These are phyloP conservation scores for Daldinia childiae DNA, from an alignment of 495 filamentous ascomycete species.

Conservation along the genomic window DNA sequence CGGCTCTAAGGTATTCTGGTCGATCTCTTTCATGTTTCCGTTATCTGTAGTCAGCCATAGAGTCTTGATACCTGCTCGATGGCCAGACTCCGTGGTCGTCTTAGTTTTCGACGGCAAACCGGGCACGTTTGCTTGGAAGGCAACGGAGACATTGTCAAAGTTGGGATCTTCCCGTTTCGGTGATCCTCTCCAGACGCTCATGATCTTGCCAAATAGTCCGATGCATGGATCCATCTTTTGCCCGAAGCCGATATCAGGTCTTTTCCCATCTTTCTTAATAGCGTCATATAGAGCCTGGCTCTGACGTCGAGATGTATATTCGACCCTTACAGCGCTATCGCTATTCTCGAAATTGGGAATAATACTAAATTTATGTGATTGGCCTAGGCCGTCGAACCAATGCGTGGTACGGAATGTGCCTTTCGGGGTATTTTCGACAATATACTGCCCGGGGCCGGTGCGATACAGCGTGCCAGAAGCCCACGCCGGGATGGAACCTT, in stretches of 20 bases:
- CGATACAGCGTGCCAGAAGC: constrained; percentile 72
- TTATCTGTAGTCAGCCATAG: constrained; percentile 71
- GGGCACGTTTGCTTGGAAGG: constrained; percentile 66
- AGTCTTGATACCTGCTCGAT: constrained; percentile 51
- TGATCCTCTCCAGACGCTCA: constrained; percentile 58
- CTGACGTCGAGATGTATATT: constrained; percentile 77
- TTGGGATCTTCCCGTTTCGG: constrained; percentile 37
- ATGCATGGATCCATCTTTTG: constrained; percentile 74
- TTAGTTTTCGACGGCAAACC: constrained; percentile 47
- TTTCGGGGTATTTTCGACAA: constrained; percentile 64
- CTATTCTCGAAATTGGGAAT: constrained; percentile 44
- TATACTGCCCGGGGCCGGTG: constrained; percentile 72
- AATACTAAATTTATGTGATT: constrained; percentile 78
- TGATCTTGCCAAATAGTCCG: constrained; percentile 72
- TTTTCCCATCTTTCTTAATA: constrained; percentile 61
- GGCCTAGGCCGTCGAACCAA: constrained; percentile 85
- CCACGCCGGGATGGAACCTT: constrained; percentile 56
- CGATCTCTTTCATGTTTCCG: constrained; percentile 63
- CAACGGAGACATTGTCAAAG: constrained; percentile 66
- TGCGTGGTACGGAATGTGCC: constrained; percentile 67
- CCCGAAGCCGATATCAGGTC: constrained; percentile 64
- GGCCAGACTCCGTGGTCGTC: constrained; percentile 31
- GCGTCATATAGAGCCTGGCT: constrained; percentile 65
- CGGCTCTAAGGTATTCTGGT: constrained; percentile 76
- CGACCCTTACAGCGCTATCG: constrained; percentile 53